Percentiles rank a stretch among this genome's conserved stretches.
Conservation (phyloP, 495 filamentous ascomycete species). For the Mycothermus thermophilus region DNA sequence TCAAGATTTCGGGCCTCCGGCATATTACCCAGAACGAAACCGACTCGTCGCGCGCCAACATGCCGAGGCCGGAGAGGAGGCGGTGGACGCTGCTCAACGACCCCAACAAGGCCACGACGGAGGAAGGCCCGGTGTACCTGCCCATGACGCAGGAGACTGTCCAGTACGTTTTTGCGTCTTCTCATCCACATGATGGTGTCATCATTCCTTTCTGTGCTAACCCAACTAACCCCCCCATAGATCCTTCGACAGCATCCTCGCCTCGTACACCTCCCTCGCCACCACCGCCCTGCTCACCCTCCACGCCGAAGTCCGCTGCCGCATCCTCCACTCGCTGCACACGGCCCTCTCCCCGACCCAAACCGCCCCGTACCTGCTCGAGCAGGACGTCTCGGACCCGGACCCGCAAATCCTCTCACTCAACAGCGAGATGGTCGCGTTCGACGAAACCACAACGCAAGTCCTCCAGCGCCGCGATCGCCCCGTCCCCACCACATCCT, state of each 20-base stretch:
- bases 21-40: conserved; percentile 49
- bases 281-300: conserved; percentile 64
- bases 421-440: conserved; percentile 65
- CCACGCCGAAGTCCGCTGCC: conserved; percentile 75
- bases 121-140: conserved; percentile 55
- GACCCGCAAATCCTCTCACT: conserved; percentile 63
- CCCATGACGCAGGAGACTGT: conserved; percentile 82
- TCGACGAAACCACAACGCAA: conserved; percentile 63
- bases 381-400: conserved; percentile 62
- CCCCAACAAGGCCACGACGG: conserved; percentile 30
- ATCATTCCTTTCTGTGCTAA: no score
- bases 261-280: conserved; percentile 65
- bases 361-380: conserved; percentile 53
- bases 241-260: conserved; percentile 75
- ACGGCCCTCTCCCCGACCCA: conserved; percentile 37
- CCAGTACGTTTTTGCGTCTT: conserved; percentile 31
- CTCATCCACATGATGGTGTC: not conserved
- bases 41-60: conserved; percentile 34
- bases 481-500: no score
- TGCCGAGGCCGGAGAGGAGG: conserved; percentile 39
- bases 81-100: conserved; percentile 74
- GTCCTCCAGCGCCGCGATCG: conserved; percentile 43
- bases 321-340: conserved; percentile 55
- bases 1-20: conserved; percentile 60
- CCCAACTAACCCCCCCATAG: conserved; percentile 27